Conservation (phyloP, 2,329 filamentous ascomycete genomes). For the Colletotrichum costaricense region DNA sequence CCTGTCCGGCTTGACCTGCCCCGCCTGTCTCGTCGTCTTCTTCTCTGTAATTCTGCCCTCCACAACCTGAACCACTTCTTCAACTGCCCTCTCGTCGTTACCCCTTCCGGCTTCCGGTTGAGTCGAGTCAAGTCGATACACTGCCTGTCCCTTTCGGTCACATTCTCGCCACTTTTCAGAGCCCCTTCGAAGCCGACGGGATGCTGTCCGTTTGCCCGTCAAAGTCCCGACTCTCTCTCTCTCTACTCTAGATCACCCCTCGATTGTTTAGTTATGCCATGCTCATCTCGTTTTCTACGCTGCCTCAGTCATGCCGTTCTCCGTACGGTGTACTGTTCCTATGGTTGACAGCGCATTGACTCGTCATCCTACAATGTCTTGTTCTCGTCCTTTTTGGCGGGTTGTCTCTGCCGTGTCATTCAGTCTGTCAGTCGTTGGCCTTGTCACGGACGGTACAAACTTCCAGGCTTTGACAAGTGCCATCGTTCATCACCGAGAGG, state of each 20-base stretch:
- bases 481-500: conserved; percentile 20
- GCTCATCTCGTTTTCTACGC: not conserved
- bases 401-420: conserved; percentile 15
- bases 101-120: not conserved
- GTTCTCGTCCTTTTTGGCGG: conserved; percentile 19
- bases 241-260: not conserved
- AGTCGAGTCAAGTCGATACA: conserved; percentile 3
- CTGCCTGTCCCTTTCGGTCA: conserved; percentile 2
- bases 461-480: not conserved
- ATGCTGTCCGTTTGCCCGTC: not conserved
- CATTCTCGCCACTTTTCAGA: not conserved
- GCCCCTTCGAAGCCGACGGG: not conserved
- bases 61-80: not conserved
- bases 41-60: not conserved
- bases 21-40: not conserved
- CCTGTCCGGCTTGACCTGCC: conserved; percentile 5
- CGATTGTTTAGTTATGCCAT: not conserved
- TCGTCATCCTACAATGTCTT: conserved; percentile 29
- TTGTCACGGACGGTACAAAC: conserved; percentile 11
- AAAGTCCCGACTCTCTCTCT: not conserved
- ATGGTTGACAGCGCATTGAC: conserved; percentile 24
- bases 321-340: not conserved
- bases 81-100: conserved; percentile 2
- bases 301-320: not conserved
- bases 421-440: conserved; percentile 5